A percentile compares a stretch with the other conserved stretches of the same genome.
These are phyloP conservation scores for Lichtheimia hyalospora DNA, from an alignment of 371 early-diverging fungal genomes.

Conservation along the genomic window DNA sequence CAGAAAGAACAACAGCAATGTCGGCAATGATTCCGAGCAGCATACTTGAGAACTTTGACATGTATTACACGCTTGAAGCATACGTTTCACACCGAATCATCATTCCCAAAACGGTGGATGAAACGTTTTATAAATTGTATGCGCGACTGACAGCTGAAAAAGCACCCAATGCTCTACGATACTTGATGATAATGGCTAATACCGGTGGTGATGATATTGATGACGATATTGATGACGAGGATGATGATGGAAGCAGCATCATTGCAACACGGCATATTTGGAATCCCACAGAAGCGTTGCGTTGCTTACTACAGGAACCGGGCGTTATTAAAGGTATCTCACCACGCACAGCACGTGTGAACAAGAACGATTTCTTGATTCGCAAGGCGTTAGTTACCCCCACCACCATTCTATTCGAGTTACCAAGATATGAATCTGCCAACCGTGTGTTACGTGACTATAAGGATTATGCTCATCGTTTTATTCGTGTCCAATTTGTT, in stretches of 20 bases:
- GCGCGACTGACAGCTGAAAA: not conserved
- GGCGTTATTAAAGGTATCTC: not conserved
- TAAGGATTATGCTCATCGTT: slow-evolving; percentile 47
- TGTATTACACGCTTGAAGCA: slow-evolving; percentile 7
- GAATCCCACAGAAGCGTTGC: slow-evolving; percentile 18
- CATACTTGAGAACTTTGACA: not conserved
- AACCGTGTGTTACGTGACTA: slow-evolving; percentile 63
- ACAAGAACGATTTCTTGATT: not conserved
- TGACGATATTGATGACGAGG: not conserved
- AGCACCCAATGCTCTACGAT: not conserved
- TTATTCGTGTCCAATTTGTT: slow-evolving; percentile 70
- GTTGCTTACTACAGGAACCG: slow-evolving; percentile 4
- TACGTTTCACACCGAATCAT: not conserved
- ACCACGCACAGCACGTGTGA: not conserved
- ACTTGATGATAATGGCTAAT: not conserved
- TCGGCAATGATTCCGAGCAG: too few relatives aligned
- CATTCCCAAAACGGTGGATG: not conserved
- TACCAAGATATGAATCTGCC: slow-evolving; percentile 54
- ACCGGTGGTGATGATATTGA: not conserved
- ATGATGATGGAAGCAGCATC: slow-evolving; percentile 1
- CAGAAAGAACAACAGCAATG: too few relatives aligned
- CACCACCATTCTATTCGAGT: slow-evolving; percentile 50
- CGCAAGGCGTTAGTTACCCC: slow-evolving; percentile 57
- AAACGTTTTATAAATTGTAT: slow-evolving; percentile 3
- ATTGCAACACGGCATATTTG: slow-evolving; percentile 23